These are phyloP conservation scores for Tricholomella constricta DNA, from an alignment of 768 basidiomycete species.

Conservation along the genomic window DNA sequence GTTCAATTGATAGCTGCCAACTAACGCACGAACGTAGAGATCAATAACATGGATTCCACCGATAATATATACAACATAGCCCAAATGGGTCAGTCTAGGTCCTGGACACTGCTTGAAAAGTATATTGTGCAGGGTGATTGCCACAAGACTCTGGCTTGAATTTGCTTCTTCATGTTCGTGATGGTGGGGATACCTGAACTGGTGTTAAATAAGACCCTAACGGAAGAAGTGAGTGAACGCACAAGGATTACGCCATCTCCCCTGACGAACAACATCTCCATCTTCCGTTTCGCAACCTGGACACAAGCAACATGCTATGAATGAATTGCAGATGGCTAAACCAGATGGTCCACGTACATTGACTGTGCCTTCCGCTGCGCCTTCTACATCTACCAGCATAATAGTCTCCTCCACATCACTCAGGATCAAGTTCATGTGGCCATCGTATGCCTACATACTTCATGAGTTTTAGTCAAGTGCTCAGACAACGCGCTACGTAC, in stretches of 20 bases:
- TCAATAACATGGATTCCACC: conserved; percentile 1
- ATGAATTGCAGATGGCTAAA: background rate
- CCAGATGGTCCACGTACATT: conserved; percentile 46
- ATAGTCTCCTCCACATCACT: conserved; percentile 98
- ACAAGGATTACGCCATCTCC: conserved; percentile 98
- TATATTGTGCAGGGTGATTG: conserved; percentile 31
- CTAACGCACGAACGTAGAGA: background rate
- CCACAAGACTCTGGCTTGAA: background rate
- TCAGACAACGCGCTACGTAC: conserved; percentile 47
- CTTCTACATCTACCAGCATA: conserved; percentile 92
- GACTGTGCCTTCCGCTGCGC: conserved; percentile 60
- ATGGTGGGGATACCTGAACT: conserved; percentile 75
- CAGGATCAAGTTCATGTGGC: conserved; percentile 99
- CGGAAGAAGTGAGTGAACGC: conserved; percentile 28
- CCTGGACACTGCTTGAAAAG: conserved; percentile 27
- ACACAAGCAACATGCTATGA: background rate
- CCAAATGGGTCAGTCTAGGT: background rate
- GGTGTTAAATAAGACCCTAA: conserved; percentile 10
- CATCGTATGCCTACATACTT: conserved; percentile 86
- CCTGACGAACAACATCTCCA: conserved; percentile 98
- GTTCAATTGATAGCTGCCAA: background rate
- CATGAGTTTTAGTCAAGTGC: conserved; percentile 13
- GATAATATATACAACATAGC: conserved; percentile 5
- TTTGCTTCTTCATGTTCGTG: conserved; percentile 52
- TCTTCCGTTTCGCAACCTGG: conserved; percentile 88